Evolutionary conservation across 257 asterid genomes (phyloP).

Genomic region (Catharanthus roseus): DNA sequence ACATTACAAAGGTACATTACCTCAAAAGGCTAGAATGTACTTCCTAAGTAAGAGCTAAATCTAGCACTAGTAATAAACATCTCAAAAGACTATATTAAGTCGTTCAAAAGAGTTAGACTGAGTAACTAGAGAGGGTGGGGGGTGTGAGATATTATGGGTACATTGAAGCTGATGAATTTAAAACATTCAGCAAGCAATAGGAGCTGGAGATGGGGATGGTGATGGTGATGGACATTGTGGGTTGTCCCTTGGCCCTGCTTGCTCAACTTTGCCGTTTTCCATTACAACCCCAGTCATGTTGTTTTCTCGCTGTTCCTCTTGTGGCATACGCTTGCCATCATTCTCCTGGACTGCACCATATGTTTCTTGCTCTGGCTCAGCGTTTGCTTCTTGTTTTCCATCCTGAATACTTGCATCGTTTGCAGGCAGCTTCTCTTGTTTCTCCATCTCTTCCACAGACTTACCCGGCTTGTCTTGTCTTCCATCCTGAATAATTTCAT

Average conservation of each 20-base stretch:
- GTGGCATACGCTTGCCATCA: slow-evolving; percentile 10
- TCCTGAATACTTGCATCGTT: slow-evolving; percentile 16
- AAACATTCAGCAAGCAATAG: slow-evolving; percentile 59
- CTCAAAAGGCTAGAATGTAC: slow-evolving; percentile 4
- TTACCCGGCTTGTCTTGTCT: slow-evolving; percentile 17
- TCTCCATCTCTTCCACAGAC: slow-evolving; percentile 5
- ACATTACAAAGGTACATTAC: slow-evolving; percentile 6
- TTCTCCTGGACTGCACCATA: slow-evolving; percentile 23
- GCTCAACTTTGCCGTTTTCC: slow-evolving; percentile 43
- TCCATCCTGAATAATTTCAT: slow-evolving; percentile 6
- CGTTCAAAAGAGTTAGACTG: slow-evolving; percentile 29
- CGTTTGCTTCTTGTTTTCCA: slow-evolving; percentile 16
- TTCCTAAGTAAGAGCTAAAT: slow-evolving; percentile 21
- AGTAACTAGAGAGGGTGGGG: slow-evolving; percentile 15
- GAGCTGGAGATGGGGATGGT: slow-evolving; percentile 51
- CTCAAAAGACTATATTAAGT: slow-evolving; percentile 32
- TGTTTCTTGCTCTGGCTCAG: slow-evolving; percentile 20
- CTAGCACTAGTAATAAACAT: slow-evolving; percentile 20
- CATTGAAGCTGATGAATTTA: slow-evolving; percentile 6
- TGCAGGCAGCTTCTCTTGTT: too few species aligned
- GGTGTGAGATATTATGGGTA: slow-evolving; percentile 2
- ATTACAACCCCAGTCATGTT: slow-evolving; percentile 28
- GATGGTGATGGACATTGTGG: too few species aligned
- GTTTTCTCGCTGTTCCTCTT: slow-evolving; percentile 35
- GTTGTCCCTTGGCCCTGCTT: slow-evolving; percentile 26